phyloP scores from a whole-genome alignment of 148 eudicot species.

The Diospyros lotus region DNA sequence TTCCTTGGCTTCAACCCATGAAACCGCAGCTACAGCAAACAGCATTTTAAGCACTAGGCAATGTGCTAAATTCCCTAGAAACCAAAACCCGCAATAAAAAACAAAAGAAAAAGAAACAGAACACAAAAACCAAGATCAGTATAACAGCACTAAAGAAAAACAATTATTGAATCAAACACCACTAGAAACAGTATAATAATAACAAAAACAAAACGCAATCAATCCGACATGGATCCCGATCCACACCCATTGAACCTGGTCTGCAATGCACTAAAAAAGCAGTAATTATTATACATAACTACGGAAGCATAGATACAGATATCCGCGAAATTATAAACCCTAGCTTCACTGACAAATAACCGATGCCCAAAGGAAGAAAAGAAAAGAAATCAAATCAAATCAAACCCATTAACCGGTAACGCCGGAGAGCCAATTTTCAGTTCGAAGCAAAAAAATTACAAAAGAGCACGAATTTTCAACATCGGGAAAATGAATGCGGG shows the following conservation, averaged over 20 bases:
- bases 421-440: slow-evolving; percentile 9
- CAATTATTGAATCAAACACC: slow-evolving; percentile 22
- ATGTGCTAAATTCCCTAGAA: no score
- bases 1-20: no score
- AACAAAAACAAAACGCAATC: slow-evolving; percentile 40
- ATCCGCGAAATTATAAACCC: slow-evolving; percentile 6
- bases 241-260: slow-evolving; percentile 57
- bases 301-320: background rate
- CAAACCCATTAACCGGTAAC: slow-evolving; percentile 11
- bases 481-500: background rate
- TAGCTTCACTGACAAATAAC: slow-evolving; percentile 9
- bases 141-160: background rate
- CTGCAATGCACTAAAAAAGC: slow-evolving; percentile 20
- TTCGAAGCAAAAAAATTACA: slow-evolving; percentile 6
- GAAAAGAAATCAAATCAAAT: background rate
- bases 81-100: no score
- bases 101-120: no score
- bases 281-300: slow-evolving; percentile 3
- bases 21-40: no score
- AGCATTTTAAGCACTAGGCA: no score
- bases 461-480: background rate
- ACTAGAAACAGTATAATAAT: slow-evolving; percentile 19
- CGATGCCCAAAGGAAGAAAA: slow-evolving; percentile 2
- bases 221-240: slow-evolving; percentile 80
- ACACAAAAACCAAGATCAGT: no score